phyloP scores from a whole-genome alignment of 1,139 yeast species.

The Lodderomyces margitis region DNA sequence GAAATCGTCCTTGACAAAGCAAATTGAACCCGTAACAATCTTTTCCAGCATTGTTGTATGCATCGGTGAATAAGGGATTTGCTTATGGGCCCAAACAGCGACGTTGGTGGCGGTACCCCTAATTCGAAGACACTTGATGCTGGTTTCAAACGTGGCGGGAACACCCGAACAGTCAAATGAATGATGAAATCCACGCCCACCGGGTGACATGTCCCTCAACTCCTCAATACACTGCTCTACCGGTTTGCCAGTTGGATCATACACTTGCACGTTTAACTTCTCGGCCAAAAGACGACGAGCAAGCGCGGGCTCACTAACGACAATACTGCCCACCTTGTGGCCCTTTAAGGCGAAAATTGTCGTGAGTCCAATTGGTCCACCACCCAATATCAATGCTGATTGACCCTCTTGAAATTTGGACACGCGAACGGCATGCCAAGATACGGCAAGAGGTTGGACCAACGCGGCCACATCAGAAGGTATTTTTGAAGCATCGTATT shows the following conservation, averaged over 20 bases:
- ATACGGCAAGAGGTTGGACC: constrained; percentile 44
- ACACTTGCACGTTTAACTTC: constrained; percentile 47
- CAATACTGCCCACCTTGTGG: constrained; percentile 50
- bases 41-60: constrained; percentile 38
- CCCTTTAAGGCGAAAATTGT: constrained; percentile 57
- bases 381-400: constrained; percentile 51
- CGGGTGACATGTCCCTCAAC: constrained; percentile 39
- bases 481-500: constrained; percentile 29
- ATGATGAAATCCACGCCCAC: constrained; percentile 54
- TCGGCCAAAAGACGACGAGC: constrained; percentile 54
- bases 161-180: constrained; percentile 65
- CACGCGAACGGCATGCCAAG: constrained; percentile 47
- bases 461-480: constrained; percentile 49
- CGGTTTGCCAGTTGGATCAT: constrained; percentile 38
- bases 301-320: constrained; percentile 60
- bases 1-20: constrained; percentile 38
- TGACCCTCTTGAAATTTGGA: constrained; percentile 42
- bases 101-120: constrained; percentile 63
- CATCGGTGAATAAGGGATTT: constrained; percentile 35
- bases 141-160: constrained; percentile 51
- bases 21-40: constrained; percentile 39
- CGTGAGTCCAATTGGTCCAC: constrained; percentile 64
- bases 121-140: constrained; percentile 49
- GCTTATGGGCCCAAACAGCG: constrained; percentile 46
- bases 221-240: constrained; percentile 18